Base-by-base conservation (phyloP, 2,329 filamentous ascomycete species). In the Coleophoma crateriformis region DNA sequence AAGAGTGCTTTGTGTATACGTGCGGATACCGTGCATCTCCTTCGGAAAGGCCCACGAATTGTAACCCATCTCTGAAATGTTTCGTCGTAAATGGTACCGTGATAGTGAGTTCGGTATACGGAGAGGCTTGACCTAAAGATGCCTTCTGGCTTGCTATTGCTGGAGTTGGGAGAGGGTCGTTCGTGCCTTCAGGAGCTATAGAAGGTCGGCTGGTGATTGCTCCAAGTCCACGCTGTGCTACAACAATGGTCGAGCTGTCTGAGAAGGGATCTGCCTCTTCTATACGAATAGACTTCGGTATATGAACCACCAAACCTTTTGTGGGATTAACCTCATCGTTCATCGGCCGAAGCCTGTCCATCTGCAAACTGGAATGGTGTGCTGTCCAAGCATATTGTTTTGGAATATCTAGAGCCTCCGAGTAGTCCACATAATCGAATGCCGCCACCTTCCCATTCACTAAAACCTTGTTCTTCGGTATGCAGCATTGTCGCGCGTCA, bases 11-110 rank as follows among this genome's bases (percentile, higher is more conserved):
- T 0, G 92, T 95, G 67, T 95, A 99, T 45, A 88, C 84, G 70
- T 99, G 92, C 0, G 94, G 90, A 66, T 91, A 99, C 53, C 91
- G 81, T 49, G 76, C 76, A 64, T 96, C 92, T 46, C 84, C 81
- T 50, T 85, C 83, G 41, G 90, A 84, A 35, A 94, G 79, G 4
- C 94, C 91, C 14, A 95, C 88, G 68, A 96, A 99, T 53, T 96
- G 91, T 50, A 97, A 68, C 19, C 90, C 92, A 65, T 99, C 94
- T 42, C 89, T 79, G 46, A 91, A 85, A 58, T 82, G 81, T 46
- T 81, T 82, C 33, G 89, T 81, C 19, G 77, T 74, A 63, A 96
- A 99, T 33, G 94, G 88, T 50, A 96, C 86, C 43, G 78, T 76
- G 41, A 89, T 64, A 44, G 72, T 78, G 45, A 88, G 63, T n/a